These are phyloP conservation scores for Talaromyces wortmannii DNA, from an alignment of 495 filamentous ascomycete species.

Conservation along the genomic window DNA sequence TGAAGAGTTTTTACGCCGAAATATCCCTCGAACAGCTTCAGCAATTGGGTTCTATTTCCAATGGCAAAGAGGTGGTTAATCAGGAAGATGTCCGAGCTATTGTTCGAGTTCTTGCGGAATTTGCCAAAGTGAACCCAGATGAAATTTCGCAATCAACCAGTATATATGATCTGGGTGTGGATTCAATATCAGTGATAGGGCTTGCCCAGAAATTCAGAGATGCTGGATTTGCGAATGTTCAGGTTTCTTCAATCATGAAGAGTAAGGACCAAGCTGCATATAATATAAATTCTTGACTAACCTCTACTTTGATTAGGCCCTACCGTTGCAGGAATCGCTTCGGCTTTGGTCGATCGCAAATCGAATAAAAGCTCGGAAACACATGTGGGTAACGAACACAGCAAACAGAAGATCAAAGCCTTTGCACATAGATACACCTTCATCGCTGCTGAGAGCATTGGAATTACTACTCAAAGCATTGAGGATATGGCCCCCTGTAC, in stretches of 20 bases:
- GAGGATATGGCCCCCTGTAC: slow-evolving; percentile 71
- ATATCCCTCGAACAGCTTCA: slow-evolving; percentile 50
- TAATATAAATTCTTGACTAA: slow-evolving; percentile 2
- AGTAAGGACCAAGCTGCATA: slow-evolving; percentile 21
- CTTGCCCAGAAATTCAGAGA: slow-evolving; percentile 48
- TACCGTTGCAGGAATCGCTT: slow-evolving; percentile 38
- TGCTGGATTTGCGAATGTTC: slow-evolving; percentile 47
- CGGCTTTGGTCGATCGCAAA: slow-evolving; percentile 20
- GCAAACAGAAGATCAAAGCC: slow-evolving; percentile 49
- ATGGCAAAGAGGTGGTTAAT: slow-evolving; percentile 21
- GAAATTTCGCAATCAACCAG: slow-evolving; percentile 50
- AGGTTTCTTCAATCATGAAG: slow-evolving; percentile 58
- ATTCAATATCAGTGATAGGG: slow-evolving; percentile 72
- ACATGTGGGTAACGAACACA: slow-evolving; percentile 26
- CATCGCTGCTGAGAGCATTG: slow-evolving; percentile 37
- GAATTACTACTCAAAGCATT: slow-evolving; percentile 38
- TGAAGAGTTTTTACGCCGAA: slow-evolving; percentile 51
- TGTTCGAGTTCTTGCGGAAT: slow-evolving; percentile 39
- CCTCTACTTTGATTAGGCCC: slow-evolving; percentile 34
- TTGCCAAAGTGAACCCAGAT: slow-evolving; percentile 30
- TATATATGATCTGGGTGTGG: slow-evolving; percentile 75
- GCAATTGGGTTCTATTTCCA: slow-evolving; percentile 30
- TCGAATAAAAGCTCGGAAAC: slow-evolving; percentile 5
- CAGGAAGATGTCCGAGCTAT: slow-evolving; percentile 38
- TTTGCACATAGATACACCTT: slow-evolving; percentile 48